Evolutionary conservation across 202 grass and related monocot species (phyloP), one percentile per base, ranked within the genome.

Genomic region (Elaeis oleifera): DNA sequence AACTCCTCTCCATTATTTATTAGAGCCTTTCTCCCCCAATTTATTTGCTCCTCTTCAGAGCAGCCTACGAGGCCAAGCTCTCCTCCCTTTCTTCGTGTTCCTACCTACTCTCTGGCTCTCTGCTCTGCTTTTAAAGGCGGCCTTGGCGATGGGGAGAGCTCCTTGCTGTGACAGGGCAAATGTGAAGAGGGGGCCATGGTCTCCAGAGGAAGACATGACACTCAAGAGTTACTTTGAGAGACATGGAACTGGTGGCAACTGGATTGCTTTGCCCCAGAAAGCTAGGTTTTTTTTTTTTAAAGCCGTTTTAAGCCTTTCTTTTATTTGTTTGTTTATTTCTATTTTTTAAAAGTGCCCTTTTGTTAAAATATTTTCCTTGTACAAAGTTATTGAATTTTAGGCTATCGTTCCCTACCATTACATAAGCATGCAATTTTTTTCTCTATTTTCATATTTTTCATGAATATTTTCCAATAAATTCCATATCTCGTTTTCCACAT

Each of bases 141-240:
- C 24, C 15, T 29, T 67, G 18, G 58, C 44, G 39, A 90, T 96
- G 91, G 91, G 91, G 36, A 85, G 91, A 73, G 65, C 79, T 72
- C 91, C 91, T 78, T 96, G 91, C 79, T 96, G 91, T 74, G 91
- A 90, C 76, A 90, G 71, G 79, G 70, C 76, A 32, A 81, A 83
- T 65, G 91, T 96, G 67, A 96, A 90, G 78, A 61, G 87, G 61
- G 91, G 91, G 3, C 87, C 91, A 9, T 96, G 91, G 91, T 96
- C 87, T 29, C 87, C 81, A 56, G 87, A 96, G 63, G 91, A 96
- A 78, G 91, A 96, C 67, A 81, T 83, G 13, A 69, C 73, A 60
- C 75, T 96, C 22, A 78, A 78, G 25, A 72, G 26, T 72, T 96
- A 96, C 63, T 64, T 96, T 74, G 53, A 77, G 57, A 80, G 67